Evolutionary conservation across 441 rosid species (phyloP).

Genomic region (Sinapis alba): DNA sequence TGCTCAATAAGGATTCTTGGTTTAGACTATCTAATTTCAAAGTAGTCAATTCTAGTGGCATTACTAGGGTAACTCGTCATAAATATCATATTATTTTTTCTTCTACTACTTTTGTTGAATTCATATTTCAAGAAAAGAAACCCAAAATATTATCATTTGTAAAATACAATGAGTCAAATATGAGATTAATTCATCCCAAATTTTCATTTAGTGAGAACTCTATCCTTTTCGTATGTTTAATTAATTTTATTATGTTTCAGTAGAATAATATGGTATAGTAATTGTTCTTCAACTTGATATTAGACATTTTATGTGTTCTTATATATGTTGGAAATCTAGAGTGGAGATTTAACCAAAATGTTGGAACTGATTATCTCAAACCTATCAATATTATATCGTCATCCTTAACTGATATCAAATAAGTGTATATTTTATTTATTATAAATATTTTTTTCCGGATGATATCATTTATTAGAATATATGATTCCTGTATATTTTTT

Average conservation of each 20-base stretch:
- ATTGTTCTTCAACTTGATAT: background rate
- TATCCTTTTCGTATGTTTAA: too few relatives aligned
- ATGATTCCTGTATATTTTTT: background rate
- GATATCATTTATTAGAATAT: background rate
- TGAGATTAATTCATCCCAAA: background rate
- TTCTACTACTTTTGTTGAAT: background rate
- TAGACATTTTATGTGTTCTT: background rate
- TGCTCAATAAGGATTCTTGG: too few relatives aligned
- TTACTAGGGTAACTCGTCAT: too few relatives aligned
- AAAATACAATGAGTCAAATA: background rate
- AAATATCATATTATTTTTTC: too few relatives aligned
- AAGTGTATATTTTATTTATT: too few relatives aligned
- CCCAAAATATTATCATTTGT: background rate
- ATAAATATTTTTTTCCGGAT: too few relatives aligned
- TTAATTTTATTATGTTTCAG: background rate
- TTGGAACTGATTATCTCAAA: background rate
- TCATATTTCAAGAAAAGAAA: background rate
- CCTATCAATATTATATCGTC: background rate
- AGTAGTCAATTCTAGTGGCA: too few relatives aligned
- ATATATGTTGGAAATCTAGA: background rate
- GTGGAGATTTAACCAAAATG: background rate
- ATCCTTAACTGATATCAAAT: background rate
- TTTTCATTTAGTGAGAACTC: background rate
- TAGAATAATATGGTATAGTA: too few relatives aligned
- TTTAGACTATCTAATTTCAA: too few relatives aligned